phyloP scores from a whole-genome alignment of 2,329 filamentous ascomycete genomes.

The Calonectria naviculata region DNA sequence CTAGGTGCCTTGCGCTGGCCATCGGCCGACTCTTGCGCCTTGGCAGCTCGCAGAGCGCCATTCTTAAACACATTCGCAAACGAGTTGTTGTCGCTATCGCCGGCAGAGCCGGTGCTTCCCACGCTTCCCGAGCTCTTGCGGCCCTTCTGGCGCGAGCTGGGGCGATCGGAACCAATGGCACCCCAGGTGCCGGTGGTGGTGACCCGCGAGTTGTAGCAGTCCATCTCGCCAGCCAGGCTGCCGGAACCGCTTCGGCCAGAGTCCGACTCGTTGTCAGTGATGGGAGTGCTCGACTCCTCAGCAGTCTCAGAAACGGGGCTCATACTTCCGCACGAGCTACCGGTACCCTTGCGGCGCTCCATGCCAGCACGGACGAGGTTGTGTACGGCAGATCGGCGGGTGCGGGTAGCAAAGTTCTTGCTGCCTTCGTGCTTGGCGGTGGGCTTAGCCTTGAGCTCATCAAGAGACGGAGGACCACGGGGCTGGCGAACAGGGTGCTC shows the following conservation, averaged over 20 bases:
- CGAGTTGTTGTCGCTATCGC: slow-evolving; percentile 66
- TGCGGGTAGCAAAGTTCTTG: slow-evolving; percentile 96
- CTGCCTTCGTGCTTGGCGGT: slow-evolving; percentile 95
- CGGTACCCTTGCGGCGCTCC: slow-evolving; percentile 83
- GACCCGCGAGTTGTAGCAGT: slow-evolving; percentile 79
- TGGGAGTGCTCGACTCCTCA: slow-evolving; percentile 73
- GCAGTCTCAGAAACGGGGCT: slow-evolving; percentile 89
- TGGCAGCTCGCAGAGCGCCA: slow-evolving; percentile 61
- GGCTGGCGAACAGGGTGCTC: slow-evolving; percentile 96
- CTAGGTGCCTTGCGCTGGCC: slow-evolving; percentile 85
- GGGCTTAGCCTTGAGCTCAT: slow-evolving; percentile 90
- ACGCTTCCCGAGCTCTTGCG: slow-evolving; percentile 73
- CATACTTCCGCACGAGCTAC: slow-evolving; percentile 79
- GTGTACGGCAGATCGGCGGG: slow-evolving; percentile 90
- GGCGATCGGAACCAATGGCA: slow-evolving; percentile 89
- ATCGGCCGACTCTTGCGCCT: slow-evolving; percentile 64
- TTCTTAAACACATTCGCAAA: slow-evolving; percentile 76
- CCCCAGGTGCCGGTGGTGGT: slow-evolving; percentile 79
- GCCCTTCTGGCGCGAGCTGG: slow-evolving; percentile 75
- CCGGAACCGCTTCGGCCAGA: slow-evolving; percentile 79
- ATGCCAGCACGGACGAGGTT: slow-evolving; percentile 92
- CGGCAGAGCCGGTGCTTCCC: slow-evolving; percentile 63
- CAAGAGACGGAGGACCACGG: slow-evolving; percentile 88
- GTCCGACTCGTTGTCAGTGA: slow-evolving; percentile 80
- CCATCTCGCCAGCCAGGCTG: slow-evolving; percentile 80